Base-by-base conservation (phyloP, 2,329 filamentous ascomycete genomes). In the Nemania diffusa region DNA sequence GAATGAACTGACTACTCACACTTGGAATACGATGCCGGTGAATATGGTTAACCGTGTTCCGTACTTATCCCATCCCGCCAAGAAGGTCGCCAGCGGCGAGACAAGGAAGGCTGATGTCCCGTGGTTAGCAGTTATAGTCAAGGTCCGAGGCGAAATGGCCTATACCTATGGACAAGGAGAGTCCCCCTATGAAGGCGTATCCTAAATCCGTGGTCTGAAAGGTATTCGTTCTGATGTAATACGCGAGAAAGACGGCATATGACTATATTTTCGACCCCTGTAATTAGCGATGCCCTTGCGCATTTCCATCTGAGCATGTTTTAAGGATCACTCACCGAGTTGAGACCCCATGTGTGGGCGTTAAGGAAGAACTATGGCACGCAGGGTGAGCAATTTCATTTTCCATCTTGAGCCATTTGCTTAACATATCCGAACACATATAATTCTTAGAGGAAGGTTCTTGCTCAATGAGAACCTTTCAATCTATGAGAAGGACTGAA, bases 171-270 rank as follows among this genome's bases (percentile, higher is more conserved):
- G 88, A 88, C 50, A 92, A 87, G 32, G 88, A 90, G 0, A 92
- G 81, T 0, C 89, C 90, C 29, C 92, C 92, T n/a, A 95, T 85
- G 75, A 95, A 94, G 46, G 92, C 92, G 78, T 90, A 94, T 5
- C 89, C 84, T 1, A 94, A 84, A 1, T 86, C 80, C 0, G 87
- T 88, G 2, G 91, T 86, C 15, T 88, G 85, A 69, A 91, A 93
- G 24, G 84, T 83, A 59, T 88, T 81, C 56, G 85, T 85, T 20
- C 84, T 81, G 17, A 88, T 80, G 66, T 87, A 88, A 71, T 87
- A 83, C 4, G 86, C 86, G 4, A 88, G 81, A 72, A 88, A 89
- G 40, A 88, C 84, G 53, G 81, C 78, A 68, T 86, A 92, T 1
- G 86, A 84, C 83, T 85, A 44, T 84, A 22, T 26, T 0, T 17